A percentile compares a stretch with the other conserved stretches of the same genome.
phyloP scores from a whole-genome alignment of 2,329 filamentous ascomycete genomes.

The Byssothecium circinans region DNA sequence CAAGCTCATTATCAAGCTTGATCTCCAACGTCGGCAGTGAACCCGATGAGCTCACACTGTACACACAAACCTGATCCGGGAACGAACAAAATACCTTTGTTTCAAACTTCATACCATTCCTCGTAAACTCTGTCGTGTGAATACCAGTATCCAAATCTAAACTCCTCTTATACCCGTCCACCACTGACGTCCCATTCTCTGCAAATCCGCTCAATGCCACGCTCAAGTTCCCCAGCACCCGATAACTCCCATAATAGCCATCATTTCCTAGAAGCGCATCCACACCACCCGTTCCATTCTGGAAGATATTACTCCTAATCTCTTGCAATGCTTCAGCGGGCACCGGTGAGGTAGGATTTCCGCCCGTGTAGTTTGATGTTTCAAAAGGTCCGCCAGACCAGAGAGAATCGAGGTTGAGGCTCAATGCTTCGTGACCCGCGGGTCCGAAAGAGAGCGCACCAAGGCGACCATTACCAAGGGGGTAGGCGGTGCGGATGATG shows the following conservation, averaged over 20 bases:
- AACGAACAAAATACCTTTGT: slow-evolving; percentile 50
- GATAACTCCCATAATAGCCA: slow-evolving; percentile 50
- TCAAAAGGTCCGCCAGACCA: slow-evolving; percentile 57
- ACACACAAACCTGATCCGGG: slow-evolving; percentile 48
- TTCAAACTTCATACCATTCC: slow-evolving; percentile 37
- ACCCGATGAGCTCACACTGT: slow-evolving; percentile 34
- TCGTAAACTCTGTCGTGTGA: slow-evolving; percentile 32
- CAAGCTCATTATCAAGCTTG: slow-evolving; percentile 48
- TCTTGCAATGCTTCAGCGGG: slow-evolving; percentile 40
- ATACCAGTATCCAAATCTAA: slow-evolving; percentile 52
- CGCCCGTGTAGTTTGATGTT: slow-evolving; percentile 49
- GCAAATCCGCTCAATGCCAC: slow-evolving; percentile 40
- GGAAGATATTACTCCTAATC: slow-evolving; percentile 53
- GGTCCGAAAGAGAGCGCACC: slow-evolving; percentile 51
- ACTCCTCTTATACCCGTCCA: slow-evolving; percentile 42
- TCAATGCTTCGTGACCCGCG: slow-evolving; percentile 48
- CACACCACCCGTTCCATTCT: slow-evolving; percentile 53
- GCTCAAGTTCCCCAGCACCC: slow-evolving; percentile 52
- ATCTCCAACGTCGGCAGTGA: slow-evolving; percentile 48
- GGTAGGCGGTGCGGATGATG: slow-evolving; percentile 41
- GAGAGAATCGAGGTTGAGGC: slow-evolving; percentile 53
- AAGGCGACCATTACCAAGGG: slow-evolving; percentile 54
- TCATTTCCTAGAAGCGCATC: slow-evolving; percentile 42
- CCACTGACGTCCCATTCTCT: slow-evolving; percentile 10
- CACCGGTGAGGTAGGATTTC: slow-evolving; percentile 47